Evolutionary conservation across 768 basidiomycete genomes (phyloP).

Genomic region (Collybia sordida): DNA sequence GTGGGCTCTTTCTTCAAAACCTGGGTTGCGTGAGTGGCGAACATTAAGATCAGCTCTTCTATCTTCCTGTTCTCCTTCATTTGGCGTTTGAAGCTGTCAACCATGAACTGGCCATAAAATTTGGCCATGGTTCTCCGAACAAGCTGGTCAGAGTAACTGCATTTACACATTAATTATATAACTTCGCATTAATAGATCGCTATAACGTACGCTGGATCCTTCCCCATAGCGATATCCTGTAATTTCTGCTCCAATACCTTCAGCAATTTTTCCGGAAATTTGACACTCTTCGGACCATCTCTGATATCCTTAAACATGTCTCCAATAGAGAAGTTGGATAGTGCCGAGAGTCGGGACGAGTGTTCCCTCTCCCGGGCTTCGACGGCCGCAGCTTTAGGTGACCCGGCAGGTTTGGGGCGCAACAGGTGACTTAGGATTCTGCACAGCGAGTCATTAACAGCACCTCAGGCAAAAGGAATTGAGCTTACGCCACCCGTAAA

Average conservation of each 20-base stretch:
- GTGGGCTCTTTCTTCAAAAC: constrained; percentile 89
- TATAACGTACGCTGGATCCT: constrained; percentile 76
- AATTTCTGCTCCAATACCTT: constrained; percentile 89
- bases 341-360: constrained; percentile 65
- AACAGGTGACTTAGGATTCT: constrained; percentile 76
- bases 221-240: constrained; percentile 92
- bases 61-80: constrained; percentile 97
- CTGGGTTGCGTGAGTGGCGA: constrained; percentile 87
- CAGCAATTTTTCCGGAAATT: constrained; percentile 91
- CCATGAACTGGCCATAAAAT: constrained; percentile 89
- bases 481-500: constrained; percentile 77
- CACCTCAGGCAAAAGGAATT: neutral
- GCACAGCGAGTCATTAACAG: neutral
- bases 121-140: constrained; percentile 88
- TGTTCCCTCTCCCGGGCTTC: constrained; percentile 62
- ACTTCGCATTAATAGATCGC: neutral
- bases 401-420: constrained; percentile 53
- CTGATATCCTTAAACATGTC: constrained; percentile 81
- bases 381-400: constrained; percentile 21
- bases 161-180: constrained; percentile 4
- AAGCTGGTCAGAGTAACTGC: constrained; percentile 86
- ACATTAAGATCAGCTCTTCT: constrained; percentile 95
- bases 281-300: constrained; percentile 81
- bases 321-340: constrained; percentile 67
- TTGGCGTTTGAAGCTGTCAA: constrained; percentile 81